Evolutionary conservation across 2,329 filamentous ascomycete species (phyloP).

Genomic region (Alternaria brassicicola): DNA sequence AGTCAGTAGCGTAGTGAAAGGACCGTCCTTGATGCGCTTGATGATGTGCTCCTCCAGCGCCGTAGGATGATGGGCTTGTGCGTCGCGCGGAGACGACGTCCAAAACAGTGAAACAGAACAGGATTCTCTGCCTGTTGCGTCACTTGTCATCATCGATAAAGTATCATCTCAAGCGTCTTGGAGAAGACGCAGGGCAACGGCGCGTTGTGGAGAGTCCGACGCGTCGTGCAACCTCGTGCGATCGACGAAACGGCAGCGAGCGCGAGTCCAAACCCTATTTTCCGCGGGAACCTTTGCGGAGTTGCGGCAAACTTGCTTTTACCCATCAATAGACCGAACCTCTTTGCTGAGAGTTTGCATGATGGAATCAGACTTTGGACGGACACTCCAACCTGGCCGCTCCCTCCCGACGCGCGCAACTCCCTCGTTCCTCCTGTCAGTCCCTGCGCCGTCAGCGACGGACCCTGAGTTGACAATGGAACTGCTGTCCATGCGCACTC

Average conservation of each 20-base stretch:
- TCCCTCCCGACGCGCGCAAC: slow-evolving; percentile 17
- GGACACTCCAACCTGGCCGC: slow-evolving; percentile 9
- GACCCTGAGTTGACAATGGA: slow-evolving; percentile 10
- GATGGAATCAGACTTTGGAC: slow-evolving; percentile 15
- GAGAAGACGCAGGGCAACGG: slow-evolving; percentile 23
- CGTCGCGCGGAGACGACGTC: background rate
- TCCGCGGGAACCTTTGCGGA: slow-evolving; percentile 3
- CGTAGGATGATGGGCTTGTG: background rate
- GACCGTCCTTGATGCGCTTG: slow-evolving; percentile 22
- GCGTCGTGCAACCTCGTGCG: slow-evolving; percentile 25
- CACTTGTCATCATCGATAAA: slow-evolving; percentile 25
- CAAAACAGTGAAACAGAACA: background rate
- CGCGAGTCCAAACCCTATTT: slow-evolving; percentile 25
- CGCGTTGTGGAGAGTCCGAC: slow-evolving; percentile 28
- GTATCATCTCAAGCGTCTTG: slow-evolving; percentile 11
- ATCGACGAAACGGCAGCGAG: slow-evolving; percentile 27
- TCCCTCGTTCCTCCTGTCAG: slow-evolving; percentile 17
- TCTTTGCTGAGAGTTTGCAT: slow-evolving; percentile 19
- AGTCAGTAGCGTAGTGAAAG: slow-evolving; percentile 24
- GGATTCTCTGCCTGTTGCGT: slow-evolving; percentile 1
- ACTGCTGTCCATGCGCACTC: slow-evolving; percentile 15
- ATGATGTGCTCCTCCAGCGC: slow-evolving; percentile 21
- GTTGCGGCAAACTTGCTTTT: slow-evolving; percentile 26
- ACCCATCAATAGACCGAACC: slow-evolving; percentile 7
- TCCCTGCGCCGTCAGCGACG: slow-evolving; percentile 21